A percentile compares a stretch with the other conserved stretches of the same genome.
Conservation (phyloP, 495 filamentous ascomycete species). For the Hypoxylon lienhwacheense region DNA sequence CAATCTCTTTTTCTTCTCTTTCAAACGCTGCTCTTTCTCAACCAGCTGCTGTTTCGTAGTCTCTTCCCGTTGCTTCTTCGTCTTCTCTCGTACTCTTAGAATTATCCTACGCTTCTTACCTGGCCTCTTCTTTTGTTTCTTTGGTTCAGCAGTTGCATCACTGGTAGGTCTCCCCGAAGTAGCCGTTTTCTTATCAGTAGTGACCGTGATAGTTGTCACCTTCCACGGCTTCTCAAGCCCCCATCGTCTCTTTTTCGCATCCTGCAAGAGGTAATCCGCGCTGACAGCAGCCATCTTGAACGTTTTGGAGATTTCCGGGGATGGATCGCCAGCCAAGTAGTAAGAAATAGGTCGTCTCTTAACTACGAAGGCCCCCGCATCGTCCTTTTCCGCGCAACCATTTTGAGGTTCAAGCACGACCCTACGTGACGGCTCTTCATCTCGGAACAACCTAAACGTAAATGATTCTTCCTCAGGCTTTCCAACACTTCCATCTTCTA, state of each 20-base stretch:
- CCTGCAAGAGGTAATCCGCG: conserved; percentile 46
- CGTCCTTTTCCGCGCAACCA: conserved; percentile 18
- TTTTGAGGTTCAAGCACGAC: conserved; percentile 41
- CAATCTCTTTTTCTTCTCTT: conserved; percentile 57
- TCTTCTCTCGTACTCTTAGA: conserved; percentile 44
- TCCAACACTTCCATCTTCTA: conserved; percentile 15
- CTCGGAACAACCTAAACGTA: conserved; percentile 57
- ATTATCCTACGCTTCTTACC: conserved; percentile 59
- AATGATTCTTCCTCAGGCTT: conserved; percentile 44
- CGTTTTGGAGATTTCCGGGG: conserved; percentile 34
- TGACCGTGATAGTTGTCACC: conserved; percentile 45
- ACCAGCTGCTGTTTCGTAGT: conserved; percentile 34
- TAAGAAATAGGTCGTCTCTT: conserved; percentile 46
- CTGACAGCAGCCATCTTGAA: conserved; percentile 48
- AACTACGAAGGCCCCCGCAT: conserved; percentile 45
- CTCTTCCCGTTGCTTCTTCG: conserved; percentile 38
- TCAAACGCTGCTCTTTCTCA: conserved; percentile 52
- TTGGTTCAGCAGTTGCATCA: conserved; percentile 3
- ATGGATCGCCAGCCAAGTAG: conserved; percentile 47
- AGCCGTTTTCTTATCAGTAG: conserved; percentile 1
- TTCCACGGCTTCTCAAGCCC: conserved; percentile 60
- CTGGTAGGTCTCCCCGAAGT: background rate
- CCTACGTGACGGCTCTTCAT: conserved; percentile 40
- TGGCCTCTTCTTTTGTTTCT: conserved; percentile 47
- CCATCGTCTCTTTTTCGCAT: conserved; percentile 49